Evolutionary conservation across 768 basidiomycete genomes (phyloP).

Genomic region (Gloeopeniophorella convolvens): DNA sequence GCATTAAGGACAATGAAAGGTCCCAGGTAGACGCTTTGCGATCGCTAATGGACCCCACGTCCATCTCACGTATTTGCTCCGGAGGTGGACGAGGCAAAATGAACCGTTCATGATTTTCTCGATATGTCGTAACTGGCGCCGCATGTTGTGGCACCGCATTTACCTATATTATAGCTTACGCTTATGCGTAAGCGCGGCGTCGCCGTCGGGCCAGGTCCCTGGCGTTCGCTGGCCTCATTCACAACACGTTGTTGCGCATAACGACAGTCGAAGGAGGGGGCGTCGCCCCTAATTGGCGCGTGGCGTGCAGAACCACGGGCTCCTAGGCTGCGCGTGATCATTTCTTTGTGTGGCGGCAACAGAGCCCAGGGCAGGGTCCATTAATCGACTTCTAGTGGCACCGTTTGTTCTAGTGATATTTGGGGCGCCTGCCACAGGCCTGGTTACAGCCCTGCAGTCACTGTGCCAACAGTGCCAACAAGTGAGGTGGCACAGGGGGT

Average conservation of each 20-base stretch:
- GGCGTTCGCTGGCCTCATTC: constrained; percentile 15
- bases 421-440: too few species aligned
- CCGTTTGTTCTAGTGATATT: too few species aligned
- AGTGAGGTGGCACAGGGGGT: too few species aligned
- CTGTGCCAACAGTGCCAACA: too few species aligned
- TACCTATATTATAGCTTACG: constrained; percentile 10
- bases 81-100: not conserved
- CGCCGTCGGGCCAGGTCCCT: constrained; percentile 2
- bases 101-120: constrained; percentile 2
- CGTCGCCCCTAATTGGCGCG: constrained; percentile 5
- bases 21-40: not conserved
- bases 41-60: constrained; percentile 9
- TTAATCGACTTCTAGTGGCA: too few species aligned
- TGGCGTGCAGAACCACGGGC: too few species aligned
- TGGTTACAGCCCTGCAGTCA: too few species aligned
- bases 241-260: constrained; percentile 14
- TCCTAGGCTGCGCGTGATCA: too few species aligned
- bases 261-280: not conserved
- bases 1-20: constrained; percentile 1
- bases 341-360: constrained; percentile 8
- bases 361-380: too few species aligned
- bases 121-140: constrained; percentile 9
- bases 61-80: constrained; percentile 12
- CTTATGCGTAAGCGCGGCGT: not conserved
- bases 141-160: constrained; percentile 10